These are phyloP conservation scores for Dovyalis caffra DNA, from an alignment of 345 rosid genomes.

Conservation along the genomic window DNA sequence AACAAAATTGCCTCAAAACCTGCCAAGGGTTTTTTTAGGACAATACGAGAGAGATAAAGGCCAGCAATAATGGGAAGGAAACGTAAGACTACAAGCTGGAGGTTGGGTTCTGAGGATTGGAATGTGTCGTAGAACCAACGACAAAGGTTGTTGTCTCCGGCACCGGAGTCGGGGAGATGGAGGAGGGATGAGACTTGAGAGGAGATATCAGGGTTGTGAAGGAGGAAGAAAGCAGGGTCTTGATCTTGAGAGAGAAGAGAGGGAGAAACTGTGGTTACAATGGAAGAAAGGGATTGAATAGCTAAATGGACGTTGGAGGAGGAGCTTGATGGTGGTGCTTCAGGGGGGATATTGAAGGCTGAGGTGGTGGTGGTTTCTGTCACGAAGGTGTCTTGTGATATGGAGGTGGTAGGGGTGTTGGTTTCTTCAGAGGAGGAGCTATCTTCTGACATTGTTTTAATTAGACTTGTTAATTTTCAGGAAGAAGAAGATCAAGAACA, in stretches of 20 bases:
- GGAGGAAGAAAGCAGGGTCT: constrained; percentile 47
- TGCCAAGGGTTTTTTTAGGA: constrained; percentile 58
- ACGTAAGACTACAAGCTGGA: constrained; percentile 72
- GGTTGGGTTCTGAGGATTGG: constrained; percentile 54
- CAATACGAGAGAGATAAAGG: constrained; percentile 69
- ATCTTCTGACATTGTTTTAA: background rate
- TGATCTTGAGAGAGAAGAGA: constrained; percentile 33
- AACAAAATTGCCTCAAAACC: constrained; percentile 82
- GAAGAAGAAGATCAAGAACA: background rate
- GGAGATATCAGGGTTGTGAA: constrained; percentile 49
- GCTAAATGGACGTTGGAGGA: constrained; percentile 35
- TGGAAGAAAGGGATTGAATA: constrained; percentile 44
- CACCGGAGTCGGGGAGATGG: constrained; percentile 61
- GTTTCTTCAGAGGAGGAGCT: background rate
- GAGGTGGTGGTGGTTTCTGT: constrained; percentile 4
- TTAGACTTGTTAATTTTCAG: no score
- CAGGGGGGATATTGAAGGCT: background rate
- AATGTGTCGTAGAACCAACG: constrained; percentile 94
- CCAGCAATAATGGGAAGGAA: constrained; percentile 70
- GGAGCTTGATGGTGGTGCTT: constrained; percentile 13
- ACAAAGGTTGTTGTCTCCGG: constrained; percentile 78
- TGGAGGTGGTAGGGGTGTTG: background rate
- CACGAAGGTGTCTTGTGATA: background rate
- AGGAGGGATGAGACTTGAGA: constrained; percentile 68
- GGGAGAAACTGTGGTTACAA: constrained; percentile 43